Evolutionary conservation across 495 filamentous ascomycete species (phyloP).

Genomic region (Tuber borchii): DNA sequence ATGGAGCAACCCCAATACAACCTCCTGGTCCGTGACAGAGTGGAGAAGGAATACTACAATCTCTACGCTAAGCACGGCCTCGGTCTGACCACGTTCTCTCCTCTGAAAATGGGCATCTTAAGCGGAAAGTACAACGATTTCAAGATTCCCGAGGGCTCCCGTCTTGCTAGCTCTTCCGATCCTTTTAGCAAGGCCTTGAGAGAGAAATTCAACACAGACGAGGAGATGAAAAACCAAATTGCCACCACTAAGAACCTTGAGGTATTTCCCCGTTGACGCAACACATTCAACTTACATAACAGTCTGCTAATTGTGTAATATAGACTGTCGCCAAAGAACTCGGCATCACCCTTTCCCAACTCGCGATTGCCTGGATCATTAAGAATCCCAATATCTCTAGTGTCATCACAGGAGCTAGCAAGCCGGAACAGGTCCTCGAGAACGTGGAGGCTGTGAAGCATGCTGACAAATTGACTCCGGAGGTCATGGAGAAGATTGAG

Average conservation of each 20-base stretch:
- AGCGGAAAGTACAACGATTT: conserved; percentile 77
- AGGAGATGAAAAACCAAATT: conserved; percentile 38
- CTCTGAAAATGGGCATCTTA: conserved; percentile 64
- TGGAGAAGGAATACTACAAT: conserved; percentile 67
- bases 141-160: conserved; percentile 51
- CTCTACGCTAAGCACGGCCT: conserved; percentile 59
- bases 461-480: conserved; percentile 58
- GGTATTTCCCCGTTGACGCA: conserved; percentile 12
- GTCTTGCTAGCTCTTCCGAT: conserved; percentile 50
- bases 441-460: conserved; percentile 59
- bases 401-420: conserved; percentile 71
- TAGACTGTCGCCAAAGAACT: conserved; percentile 58
- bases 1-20: conserved; percentile 86
- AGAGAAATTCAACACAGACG: conserved; percentile 44
- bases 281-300: not conserved
- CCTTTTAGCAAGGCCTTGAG: conserved; percentile 48
- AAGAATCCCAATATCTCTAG: conserved; percentile 67
- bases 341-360: conserved; percentile 56
- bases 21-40: conserved; percentile 63
- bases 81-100: conserved; percentile 68
- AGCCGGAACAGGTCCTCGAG: conserved; percentile 65
- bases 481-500: conserved; percentile 66
- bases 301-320: conserved; percentile 3
- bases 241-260: conserved; percentile 26
- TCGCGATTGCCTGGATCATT: conserved; percentile 73